phyloP scores from a whole-genome alignment of 805 yeast species.

The Hanseniaspora guilliermondii region DNA sequence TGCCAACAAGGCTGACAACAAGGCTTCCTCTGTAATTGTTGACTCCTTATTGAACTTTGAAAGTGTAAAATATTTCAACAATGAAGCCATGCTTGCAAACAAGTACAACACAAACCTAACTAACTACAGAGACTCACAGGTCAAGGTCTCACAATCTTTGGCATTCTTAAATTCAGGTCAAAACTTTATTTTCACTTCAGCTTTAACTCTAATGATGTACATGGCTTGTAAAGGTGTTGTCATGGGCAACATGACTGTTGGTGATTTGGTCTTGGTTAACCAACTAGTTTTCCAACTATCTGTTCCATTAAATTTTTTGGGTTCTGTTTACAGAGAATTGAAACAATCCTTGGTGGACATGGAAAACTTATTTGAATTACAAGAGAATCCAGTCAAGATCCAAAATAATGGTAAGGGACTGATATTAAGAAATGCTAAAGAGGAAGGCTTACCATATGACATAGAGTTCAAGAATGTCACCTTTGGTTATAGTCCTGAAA shows the following conservation, averaged over 20 bases:
- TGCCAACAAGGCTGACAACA: conserved; percentile 86
- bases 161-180: conserved; percentile 73
- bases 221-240: conserved; percentile 95
- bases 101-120: conserved; percentile 67
- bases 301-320: conserved; percentile 86
- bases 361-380: conserved; percentile 86
- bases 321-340: conserved; percentile 88
- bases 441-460: conserved; percentile 44
- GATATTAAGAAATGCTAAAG: conserved; percentile 25
- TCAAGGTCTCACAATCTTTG: conserved; percentile 72
- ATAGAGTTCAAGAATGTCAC: conserved; percentile 81
- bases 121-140: conserved; percentile 54
- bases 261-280: conserved; percentile 87
- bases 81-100: conserved; percentile 65
- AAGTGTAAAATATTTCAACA: conserved; percentile 87
- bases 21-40: conserved; percentile 88
- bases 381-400: conserved; percentile 58
- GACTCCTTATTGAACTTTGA: conserved; percentile 91
- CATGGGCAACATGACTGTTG: conserved; percentile 70
- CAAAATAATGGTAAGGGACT: conserved; percentile 55
- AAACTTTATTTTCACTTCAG: conserved; percentile 68
- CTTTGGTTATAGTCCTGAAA: conserved; percentile 80
- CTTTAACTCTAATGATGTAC: conserved; percentile 93
- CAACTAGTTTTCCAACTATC: conserved; percentile 92
- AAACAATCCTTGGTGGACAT: conserved; percentile 87